Conservation (phyloP, 805 yeast genomes). For the Ogataea siamensis region DNA sequence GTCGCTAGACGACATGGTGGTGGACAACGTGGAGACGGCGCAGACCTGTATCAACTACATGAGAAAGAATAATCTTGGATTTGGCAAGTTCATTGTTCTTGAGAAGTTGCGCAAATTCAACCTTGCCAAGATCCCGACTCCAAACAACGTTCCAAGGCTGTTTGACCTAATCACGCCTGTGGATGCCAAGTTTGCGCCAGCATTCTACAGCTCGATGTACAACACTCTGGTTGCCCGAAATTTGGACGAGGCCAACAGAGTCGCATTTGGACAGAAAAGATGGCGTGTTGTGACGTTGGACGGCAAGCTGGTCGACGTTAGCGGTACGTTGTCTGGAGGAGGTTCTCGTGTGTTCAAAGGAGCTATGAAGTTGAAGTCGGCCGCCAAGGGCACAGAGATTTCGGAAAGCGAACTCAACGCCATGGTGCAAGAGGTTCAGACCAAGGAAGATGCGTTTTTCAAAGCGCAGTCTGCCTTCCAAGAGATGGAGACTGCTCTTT, state of each 20-base stretch:
- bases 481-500: constrained; percentile 60
- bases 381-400: constrained; percentile 31
- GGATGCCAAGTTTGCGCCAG: constrained; percentile 71
- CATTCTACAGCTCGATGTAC: constrained; percentile 81
- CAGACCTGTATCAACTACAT: constrained; percentile 72
- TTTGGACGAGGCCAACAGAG: constrained; percentile 75
- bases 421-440: constrained; percentile 49
- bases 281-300: constrained; percentile 89
- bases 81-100: constrained; percentile 82
- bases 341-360: constrained; percentile 72
- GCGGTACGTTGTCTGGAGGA: constrained; percentile 98
- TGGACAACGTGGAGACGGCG: constrained; percentile 66
- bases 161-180: constrained; percentile 77
- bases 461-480: constrained; percentile 47
- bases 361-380: constrained; percentile 61
- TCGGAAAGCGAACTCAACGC: constrained; percentile 56
- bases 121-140: constrained; percentile 59
- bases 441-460: constrained; percentile 54
- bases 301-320: constrained; percentile 86
- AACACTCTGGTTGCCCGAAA: constrained; percentile 86
- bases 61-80: constrained; percentile 79
- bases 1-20: constrained; percentile 88
- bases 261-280: constrained; percentile 80
- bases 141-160: constrained; percentile 72
- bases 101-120: constrained; percentile 68